Conservation (phyloP, 2,329 filamentous ascomycete species). For the Colletotrichum neosansevieriae region DNA sequence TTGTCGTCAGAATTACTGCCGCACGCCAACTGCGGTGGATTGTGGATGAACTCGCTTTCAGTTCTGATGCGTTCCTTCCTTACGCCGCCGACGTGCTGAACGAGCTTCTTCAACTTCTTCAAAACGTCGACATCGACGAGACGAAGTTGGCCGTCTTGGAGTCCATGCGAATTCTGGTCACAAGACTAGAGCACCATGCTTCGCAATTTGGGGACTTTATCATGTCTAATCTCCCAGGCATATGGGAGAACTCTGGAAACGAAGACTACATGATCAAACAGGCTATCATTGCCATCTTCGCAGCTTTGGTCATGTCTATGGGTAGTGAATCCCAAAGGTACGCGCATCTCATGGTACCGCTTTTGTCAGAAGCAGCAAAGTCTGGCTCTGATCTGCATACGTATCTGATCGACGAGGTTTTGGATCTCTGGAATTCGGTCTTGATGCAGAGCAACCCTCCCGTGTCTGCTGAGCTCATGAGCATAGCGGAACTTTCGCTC, state of each 20-base stretch:
- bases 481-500: conserved; percentile 72
- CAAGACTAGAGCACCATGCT: conserved; percentile 82
- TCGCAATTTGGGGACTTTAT: conserved; percentile 81
- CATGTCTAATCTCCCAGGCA: conserved; percentile 79
- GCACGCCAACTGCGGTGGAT: conserved; percentile 85
- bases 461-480: conserved; percentile 70
- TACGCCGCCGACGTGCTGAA: conserved; percentile 80
- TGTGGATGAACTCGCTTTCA: conserved; percentile 87
- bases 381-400: conserved; percentile 80
- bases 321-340: conserved; percentile 82
- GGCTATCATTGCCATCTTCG: conserved; percentile 86
- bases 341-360: conserved; percentile 82
- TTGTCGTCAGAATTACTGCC: conserved; percentile 91
- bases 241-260: conserved; percentile 85
- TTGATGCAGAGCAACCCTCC: conserved; percentile 74
- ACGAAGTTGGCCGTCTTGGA: conserved; percentile 92
- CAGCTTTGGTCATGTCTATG: conserved; percentile 88
- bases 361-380: conserved; percentile 84
- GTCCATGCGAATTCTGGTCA: conserved; percentile 84
- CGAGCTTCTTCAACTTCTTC: conserved; percentile 80
- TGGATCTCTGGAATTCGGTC: conserved; percentile 89
- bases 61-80: conserved; percentile 78
- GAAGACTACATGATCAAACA: conserved; percentile 96
- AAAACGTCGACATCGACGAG: conserved; percentile 84
- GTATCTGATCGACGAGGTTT: conserved; percentile 90